Evolutionary conservation across 2,329 filamentous ascomycete genomes (phyloP).

Genomic region (Aspergillus vadensis): DNA sequence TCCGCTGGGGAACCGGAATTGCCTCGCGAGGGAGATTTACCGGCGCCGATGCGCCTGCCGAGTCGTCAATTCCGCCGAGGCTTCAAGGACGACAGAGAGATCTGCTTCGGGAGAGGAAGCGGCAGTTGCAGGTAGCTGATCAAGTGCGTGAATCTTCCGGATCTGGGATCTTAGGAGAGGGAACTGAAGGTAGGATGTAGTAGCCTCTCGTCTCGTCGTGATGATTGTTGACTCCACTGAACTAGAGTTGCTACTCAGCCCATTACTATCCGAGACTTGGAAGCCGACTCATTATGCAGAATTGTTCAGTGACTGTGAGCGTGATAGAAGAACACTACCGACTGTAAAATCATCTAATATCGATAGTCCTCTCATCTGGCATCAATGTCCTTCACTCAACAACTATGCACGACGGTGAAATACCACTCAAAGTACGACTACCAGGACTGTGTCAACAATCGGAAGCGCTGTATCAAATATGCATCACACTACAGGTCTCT

Average conservation of each 20-base stretch:
- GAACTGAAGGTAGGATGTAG: not conserved
- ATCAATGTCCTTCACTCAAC: slow-evolving; percentile 34
- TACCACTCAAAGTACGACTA: slow-evolving; percentile 22
- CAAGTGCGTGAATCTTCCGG: not conserved
- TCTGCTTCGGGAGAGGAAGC: slow-evolving; percentile 22
- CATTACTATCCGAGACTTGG: not conserved
- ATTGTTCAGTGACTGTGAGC: slow-evolving; percentile 30
- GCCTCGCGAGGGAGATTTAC: slow-evolving; percentile 36
- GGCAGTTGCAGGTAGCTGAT: not conserved
- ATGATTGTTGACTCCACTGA: not conserved
- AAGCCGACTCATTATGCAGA: slow-evolving; percentile 10
- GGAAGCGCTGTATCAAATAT: slow-evolving; percentile 31
- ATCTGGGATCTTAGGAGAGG: not conserved
- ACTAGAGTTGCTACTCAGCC: not conserved
- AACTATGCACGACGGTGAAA: slow-evolving; percentile 19
- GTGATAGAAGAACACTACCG: not conserved
- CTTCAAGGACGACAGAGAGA: slow-evolving; percentile 31
- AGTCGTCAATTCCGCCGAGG: slow-evolving; percentile 26
- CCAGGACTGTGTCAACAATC: slow-evolving; percentile 29
- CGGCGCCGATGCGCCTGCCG: slow-evolving; percentile 31
- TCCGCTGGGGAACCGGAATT: slow-evolving; percentile 35
- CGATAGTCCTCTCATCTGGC: slow-evolving; percentile 27
- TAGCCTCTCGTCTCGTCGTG: not conserved
- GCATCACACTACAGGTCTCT: slow-evolving; percentile 32
- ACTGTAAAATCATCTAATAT: not conserved